Percentiles rank a stretch among this genome's conserved stretches.
Evolutionary conservation across 805 yeast genomes (phyloP).

Genomic region (Ogataea trehalophila): DNA sequence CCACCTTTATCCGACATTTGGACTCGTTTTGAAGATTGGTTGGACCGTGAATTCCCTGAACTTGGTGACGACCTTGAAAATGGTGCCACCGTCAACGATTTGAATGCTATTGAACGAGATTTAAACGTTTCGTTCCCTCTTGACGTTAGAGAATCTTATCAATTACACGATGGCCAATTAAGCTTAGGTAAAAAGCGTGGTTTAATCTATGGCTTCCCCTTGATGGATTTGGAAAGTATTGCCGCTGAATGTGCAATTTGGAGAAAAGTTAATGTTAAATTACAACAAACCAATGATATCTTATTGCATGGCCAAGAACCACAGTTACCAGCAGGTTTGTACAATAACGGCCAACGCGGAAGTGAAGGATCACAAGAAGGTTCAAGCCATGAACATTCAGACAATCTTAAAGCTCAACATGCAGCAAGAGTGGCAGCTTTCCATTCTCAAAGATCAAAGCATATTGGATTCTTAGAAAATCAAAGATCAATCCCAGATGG

Average conservation of each 20-base stretch:
- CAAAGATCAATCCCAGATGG: slow-evolving; percentile 77
- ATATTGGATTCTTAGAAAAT: slow-evolving; percentile 37
- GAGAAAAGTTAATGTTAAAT: slow-evolving; percentile 60
- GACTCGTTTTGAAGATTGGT: slow-evolving; percentile 86
- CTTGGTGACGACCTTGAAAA: slow-evolving; percentile 70
- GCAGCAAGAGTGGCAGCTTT: slow-evolving; percentile 7
- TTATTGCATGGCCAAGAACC: slow-evolving; percentile 5
- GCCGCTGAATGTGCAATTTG: slow-evolving; percentile 79
- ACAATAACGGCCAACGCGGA: not conserved
- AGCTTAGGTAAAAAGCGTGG: slow-evolving; percentile 72
- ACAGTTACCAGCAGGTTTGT: slow-evolving; percentile 5
- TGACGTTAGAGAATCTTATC: slow-evolving; percentile 74
- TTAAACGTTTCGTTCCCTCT: slow-evolving; percentile 69
- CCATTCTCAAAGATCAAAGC: slow-evolving; percentile 17
- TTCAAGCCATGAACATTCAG: not conserved
- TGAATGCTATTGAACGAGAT: slow-evolving; percentile 80
- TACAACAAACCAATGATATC: slow-evolving; percentile 13
- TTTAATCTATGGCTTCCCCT: slow-evolving; percentile 70
- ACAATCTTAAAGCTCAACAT: not conserved
- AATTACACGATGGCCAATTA: slow-evolving; percentile 89
- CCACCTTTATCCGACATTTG: slow-evolving; percentile 77
- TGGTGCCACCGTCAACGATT: slow-evolving; percentile 76
- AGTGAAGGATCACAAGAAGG: slow-evolving; percentile 7
- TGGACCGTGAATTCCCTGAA: slow-evolving; percentile 73
- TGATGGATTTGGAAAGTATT: slow-evolving; percentile 77